Percentiles rank a stretch among this genome's conserved stretches.
These are phyloP conservation scores for Protea cynaroides DNA, from an alignment of 164 flowering plant species.

Conservation along the genomic window DNA sequence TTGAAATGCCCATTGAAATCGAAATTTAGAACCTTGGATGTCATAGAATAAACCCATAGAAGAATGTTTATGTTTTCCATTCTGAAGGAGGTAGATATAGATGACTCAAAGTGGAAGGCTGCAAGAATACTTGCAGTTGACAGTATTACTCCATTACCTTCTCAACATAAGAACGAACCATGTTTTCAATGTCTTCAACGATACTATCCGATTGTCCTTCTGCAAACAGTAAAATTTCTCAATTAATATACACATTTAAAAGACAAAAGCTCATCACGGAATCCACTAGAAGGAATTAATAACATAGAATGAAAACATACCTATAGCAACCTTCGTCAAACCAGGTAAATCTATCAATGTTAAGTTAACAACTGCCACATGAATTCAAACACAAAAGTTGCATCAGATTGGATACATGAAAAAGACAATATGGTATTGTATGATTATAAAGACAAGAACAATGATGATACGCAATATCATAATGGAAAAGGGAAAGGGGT, in stretches of 20 bases:
- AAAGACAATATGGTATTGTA: background rate
- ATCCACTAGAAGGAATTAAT: background rate
- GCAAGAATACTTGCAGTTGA: too few relatives aligned
- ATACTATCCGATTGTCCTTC: constrained; percentile 50
- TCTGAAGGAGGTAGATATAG: too few relatives aligned
- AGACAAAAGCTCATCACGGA: background rate
- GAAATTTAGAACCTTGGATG: too few relatives aligned
- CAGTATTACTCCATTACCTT: constrained; percentile 23
- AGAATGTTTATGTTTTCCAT: too few relatives aligned
- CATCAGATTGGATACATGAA: background rate
- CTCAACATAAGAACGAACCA: constrained; percentile 49
- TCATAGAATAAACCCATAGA: too few relatives aligned
- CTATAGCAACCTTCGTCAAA: constrained; percentile 38
- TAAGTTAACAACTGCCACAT: constrained; percentile 31
- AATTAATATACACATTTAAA: background rate
- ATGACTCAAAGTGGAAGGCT: too few relatives aligned
- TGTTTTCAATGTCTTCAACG: constrained; percentile 45
- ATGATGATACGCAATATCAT: too few relatives aligned
- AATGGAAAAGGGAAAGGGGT: too few relatives aligned
- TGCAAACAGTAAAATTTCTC: constrained; percentile 9
- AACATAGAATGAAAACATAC: constrained; percentile 12
- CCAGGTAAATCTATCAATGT: constrained; percentile 44
- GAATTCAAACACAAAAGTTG: background rate
- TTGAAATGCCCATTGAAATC: too few relatives aligned
- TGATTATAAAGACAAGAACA: too few relatives aligned